These are phyloP conservation scores for Roridomyces roridus DNA, from an alignment of 768 basidiomycete genomes.

Conservation along the genomic window DNA sequence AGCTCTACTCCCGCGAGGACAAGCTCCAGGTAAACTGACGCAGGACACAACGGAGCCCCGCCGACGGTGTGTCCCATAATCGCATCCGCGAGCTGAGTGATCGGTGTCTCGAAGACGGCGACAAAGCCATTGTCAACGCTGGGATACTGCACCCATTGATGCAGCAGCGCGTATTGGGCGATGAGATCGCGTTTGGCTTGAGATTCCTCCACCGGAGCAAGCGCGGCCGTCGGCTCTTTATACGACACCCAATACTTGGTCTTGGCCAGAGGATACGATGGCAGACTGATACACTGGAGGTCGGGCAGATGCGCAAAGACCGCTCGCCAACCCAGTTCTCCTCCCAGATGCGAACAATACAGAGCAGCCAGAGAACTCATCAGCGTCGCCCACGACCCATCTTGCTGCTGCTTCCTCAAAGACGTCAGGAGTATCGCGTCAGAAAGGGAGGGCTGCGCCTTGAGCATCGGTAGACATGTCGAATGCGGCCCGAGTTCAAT, in stretches of 20 bases:
- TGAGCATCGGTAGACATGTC: conserved; percentile 62
- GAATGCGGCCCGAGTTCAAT: conserved; percentile 75
- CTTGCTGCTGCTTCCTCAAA: conserved; percentile 50
- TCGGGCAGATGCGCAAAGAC: conserved; percentile 54
- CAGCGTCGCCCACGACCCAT: conserved; percentile 53
- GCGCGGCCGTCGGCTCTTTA: conserved; percentile 31
- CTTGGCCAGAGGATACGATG: conserved; percentile 66
- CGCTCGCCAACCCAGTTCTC: conserved; percentile 59
- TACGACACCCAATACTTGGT: conserved; percentile 64
- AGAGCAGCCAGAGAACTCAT: conserved; percentile 53
- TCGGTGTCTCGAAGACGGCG: conserved; percentile 62
- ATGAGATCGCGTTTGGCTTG: not conserved
- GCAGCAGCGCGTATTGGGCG: conserved; percentile 42
- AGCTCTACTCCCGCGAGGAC: conserved; percentile 52
- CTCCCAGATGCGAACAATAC: conserved; percentile 40
- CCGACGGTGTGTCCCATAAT: conserved; percentile 67
- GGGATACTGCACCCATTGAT: conserved; percentile 51
- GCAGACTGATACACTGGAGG: conserved; percentile 54
- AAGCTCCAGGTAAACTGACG: conserved; percentile 69
- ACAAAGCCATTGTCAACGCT: conserved; percentile 38
- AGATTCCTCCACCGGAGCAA: not conserved
- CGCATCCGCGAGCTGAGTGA: conserved; percentile 45
- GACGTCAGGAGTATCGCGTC: conserved; percentile 52
- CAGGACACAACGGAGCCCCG: conserved; percentile 64
- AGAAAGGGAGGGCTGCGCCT: conserved; percentile 40